These are phyloP conservation scores for Spathaspora sp. DNA, from an alignment of 1,139 yeast genomes.

Conservation along the genomic window DNA sequence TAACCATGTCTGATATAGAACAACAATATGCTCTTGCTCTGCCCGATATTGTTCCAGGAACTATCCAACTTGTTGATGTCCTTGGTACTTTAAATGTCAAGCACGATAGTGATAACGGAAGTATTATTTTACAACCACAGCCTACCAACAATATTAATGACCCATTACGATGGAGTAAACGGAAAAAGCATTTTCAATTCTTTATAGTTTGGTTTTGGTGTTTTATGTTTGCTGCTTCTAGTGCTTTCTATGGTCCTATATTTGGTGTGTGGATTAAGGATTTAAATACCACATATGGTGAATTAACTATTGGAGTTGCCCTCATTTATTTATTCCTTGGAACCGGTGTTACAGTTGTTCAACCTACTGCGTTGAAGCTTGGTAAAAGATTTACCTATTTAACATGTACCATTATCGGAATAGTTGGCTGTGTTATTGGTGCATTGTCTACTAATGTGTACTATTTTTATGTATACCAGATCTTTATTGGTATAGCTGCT, in stretches of 20 bases:
- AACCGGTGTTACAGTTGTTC: conserved; percentile 37
- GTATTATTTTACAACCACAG: conserved; percentile 37
- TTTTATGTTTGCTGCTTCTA: conserved; percentile 40
- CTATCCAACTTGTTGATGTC: conserved; percentile 56
- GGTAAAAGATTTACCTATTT: conserved; percentile 43
- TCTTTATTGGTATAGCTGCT: conserved; percentile 44
- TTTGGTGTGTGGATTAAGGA: conserved; percentile 36
- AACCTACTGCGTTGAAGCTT: conserved; percentile 41
- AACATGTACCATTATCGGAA: conserved; percentile 29
- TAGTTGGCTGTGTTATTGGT: conserved; percentile 38
- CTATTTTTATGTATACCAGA: conserved; percentile 29
- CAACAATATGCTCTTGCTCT: conserved; percentile 8
- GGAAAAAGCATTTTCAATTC: conserved; percentile 34
- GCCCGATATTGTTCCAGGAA: conserved; percentile 57
- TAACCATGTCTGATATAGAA: conserved; percentile 1
- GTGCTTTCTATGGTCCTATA: conserved; percentile 42
- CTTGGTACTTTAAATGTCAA: conserved; percentile 36
- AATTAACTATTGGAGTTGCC: conserved; percentile 34
- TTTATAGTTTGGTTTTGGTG: conserved; percentile 33
- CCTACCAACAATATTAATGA: conserved; percentile 38
- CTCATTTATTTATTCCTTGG: conserved; percentile 37
- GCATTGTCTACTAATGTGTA: conserved; percentile 28
- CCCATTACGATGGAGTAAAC: conserved; percentile 37
- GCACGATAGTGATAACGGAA: conserved; percentile 18
- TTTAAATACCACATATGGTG: conserved; percentile 25